Conservation (phyloP, 306 rosid genomes). For the Lathyrus oleraceus region DNA sequence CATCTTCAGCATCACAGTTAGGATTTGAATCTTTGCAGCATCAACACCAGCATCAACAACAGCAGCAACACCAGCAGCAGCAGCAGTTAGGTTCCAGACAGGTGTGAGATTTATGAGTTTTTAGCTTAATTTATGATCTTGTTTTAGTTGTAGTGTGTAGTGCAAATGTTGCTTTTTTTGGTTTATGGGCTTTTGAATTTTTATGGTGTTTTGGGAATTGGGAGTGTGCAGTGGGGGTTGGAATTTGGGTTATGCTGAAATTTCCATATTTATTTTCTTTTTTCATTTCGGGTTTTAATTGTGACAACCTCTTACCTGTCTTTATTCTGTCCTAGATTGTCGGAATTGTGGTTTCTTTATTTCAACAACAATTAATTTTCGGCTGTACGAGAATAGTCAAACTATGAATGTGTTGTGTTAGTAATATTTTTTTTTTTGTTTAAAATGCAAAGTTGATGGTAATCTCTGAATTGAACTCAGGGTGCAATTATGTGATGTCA, state of each 20-base stretch:
- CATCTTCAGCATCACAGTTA: conserved; percentile 91
- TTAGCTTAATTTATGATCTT: conserved; percentile 21
- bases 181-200: conserved; percentile 30
- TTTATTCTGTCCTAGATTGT: conserved; percentile 41
- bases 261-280: neutral
- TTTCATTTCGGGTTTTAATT: conserved; percentile 3
- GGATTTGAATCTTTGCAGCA: conserved; percentile 83
- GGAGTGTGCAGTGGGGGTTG: conserved; percentile 17
- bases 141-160: neutral
- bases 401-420: conserved; percentile 41
- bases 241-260: conserved; percentile 37
- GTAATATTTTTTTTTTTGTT: neutral
- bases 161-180: neutral
- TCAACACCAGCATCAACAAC: conserved; percentile 63
- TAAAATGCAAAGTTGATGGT: conserved; percentile 1
- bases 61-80: conserved; percentile 65
- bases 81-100: conserved; percentile 86
- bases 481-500: conserved; percentile 25
- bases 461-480: conserved; percentile 23
- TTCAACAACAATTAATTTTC: conserved; percentile 28
- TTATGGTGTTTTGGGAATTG: conserved; percentile 29
- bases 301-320: conserved; percentile 39
- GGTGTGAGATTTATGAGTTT: conserved; percentile 55
- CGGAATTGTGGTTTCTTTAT: conserved; percentile 25
- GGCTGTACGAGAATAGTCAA: conserved; percentile 38